Conservation (phyloP, 306 rosid species). For the Pyrus pyrifolia region DNA sequence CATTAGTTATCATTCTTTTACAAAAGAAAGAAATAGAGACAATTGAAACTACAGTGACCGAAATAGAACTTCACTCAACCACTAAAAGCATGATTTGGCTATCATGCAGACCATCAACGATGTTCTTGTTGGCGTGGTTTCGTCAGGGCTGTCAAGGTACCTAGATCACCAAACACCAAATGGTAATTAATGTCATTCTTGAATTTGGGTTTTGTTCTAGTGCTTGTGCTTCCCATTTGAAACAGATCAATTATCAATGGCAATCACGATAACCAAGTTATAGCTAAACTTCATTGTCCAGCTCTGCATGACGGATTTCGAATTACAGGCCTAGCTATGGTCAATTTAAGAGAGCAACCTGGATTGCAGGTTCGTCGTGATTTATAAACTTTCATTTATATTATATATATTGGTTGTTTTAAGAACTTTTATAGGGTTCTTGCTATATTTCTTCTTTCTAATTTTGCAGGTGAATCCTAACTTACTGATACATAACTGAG, state of each 20-base stretch:
- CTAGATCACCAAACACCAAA: slow-evolving; percentile 54
- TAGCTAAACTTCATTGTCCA: not conserved
- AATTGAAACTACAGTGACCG: too few species aligned
- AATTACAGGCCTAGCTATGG: slow-evolving; percentile 84
- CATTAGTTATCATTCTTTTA: too few species aligned
- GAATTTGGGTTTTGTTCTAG: too few species aligned
- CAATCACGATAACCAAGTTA: not conserved
- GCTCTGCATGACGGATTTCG: slow-evolving; percentile 63
- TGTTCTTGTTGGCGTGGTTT: slow-evolving; percentile 67
- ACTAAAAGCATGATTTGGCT: not conserved
- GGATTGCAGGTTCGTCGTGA: slow-evolving; percentile 57
- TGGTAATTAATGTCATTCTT: slow-evolving; percentile 30
- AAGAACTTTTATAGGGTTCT: too few species aligned
- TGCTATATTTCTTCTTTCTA: too few species aligned
- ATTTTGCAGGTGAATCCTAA: too few species aligned
- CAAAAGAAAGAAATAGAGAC: too few species aligned
- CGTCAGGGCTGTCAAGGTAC: slow-evolving; percentile 73
- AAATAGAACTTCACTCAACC: too few species aligned
- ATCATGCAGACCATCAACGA: slow-evolving; percentile 81
- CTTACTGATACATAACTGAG: too few species aligned
- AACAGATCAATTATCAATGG: too few species aligned
- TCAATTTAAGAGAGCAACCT: slow-evolving; percentile 57
- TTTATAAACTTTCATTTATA: not conserved
- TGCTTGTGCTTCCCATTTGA: too few species aligned
- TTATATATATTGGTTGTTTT: too few species aligned